Evolutionary conservation across 169 alveolate genomes (phyloP).

Genomic region (Plasmodium gallinaceum): DNA sequence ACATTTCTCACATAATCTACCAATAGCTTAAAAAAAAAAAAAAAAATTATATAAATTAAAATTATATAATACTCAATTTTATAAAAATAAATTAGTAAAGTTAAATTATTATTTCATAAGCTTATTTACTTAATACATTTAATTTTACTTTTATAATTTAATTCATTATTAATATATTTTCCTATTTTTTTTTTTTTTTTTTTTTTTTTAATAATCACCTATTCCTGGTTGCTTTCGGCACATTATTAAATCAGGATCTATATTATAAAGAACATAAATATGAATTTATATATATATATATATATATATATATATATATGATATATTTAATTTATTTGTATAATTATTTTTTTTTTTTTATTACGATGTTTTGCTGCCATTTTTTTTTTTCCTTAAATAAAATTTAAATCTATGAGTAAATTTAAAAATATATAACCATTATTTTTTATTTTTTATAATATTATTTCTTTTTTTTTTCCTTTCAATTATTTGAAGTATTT

Average conservation of each 20-base stretch:
- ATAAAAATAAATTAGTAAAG: too few species aligned
- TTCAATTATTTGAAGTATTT: background rate
- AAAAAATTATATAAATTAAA: background rate
- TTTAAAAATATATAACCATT: background rate
- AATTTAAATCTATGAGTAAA: background rate
- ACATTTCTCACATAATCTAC: conserved; percentile 98
- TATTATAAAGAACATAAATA: background rate
- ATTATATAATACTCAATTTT: background rate
- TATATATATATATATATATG: background rate
- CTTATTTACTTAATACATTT: background rate
- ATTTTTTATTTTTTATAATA: too few species aligned
- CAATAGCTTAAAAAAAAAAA: conserved; percentile 90
- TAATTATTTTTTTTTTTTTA: background rate
- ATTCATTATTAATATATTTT: background rate
- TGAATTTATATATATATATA: background rate
- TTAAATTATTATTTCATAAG: background rate
- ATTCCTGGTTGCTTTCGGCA: conserved; percentile 99
- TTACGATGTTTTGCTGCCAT: conserved; percentile 55
- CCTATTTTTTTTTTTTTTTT: background rate
- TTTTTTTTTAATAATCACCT: conserved; percentile 78
- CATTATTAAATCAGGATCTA: conserved; percentile 97
- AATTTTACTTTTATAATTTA: background rate
- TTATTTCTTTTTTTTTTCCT: background rate
- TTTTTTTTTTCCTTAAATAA: background rate
- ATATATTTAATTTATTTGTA: background rate